Evolutionary conservation across 139 green algal species (phyloP).

Genomic region (Volvox reticuliferus): DNA sequence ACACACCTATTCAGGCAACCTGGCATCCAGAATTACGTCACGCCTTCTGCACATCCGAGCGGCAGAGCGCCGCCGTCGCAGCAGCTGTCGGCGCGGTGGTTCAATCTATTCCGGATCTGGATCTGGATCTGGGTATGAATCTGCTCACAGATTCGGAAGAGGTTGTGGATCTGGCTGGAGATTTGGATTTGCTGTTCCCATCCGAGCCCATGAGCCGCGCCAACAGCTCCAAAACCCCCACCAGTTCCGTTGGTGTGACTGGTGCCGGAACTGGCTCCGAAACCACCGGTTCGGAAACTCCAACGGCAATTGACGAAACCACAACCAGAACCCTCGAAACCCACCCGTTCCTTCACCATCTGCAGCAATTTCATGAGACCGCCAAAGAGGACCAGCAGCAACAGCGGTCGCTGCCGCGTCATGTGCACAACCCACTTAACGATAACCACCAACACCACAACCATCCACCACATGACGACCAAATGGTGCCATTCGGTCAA

Average conservation of each 20-base stretch:
- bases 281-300: background rate
- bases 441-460: background rate
- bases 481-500: slow-evolving; percentile 26
- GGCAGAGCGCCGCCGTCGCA: slow-evolving; percentile 16
- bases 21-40: slow-evolving; percentile 40
- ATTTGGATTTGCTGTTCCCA: background rate
- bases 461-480: slow-evolving; percentile 8
- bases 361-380: background rate
- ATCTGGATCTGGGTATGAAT: background rate
- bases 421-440: background rate
- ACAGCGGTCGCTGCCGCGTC: background rate
- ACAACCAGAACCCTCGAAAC: background rate
- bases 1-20: background rate
- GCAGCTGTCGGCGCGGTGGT: background rate
- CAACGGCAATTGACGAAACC: background rate
- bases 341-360: background rate
- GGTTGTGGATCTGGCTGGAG: background rate
- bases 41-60: slow-evolving; percentile 34
- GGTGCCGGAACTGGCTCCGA: background rate
- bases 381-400: background rate
- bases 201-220: background rate
- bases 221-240: background rate
- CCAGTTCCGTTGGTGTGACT: background rate
- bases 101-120: background rate
- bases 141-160: background rate